Percentiles rank a stretch among this genome's conserved stretches.
phyloP scores from a whole-genome alignment of 2,329 filamentous ascomycete genomes.

The Monilinia aucupariae region DNA sequence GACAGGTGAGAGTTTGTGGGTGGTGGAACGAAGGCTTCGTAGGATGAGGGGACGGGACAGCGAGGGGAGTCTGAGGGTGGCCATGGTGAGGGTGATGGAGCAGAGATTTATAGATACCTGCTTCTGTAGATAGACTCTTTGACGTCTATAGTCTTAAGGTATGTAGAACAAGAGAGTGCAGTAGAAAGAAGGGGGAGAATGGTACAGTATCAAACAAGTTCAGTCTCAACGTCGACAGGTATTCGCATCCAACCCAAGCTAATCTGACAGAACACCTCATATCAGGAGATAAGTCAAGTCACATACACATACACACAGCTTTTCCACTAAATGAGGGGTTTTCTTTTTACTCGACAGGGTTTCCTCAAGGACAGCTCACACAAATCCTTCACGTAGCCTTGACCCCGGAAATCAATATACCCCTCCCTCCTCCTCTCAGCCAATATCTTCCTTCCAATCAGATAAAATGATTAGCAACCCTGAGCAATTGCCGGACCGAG shows the following conservation, averaged over 20 bases:
- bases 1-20: background rate
- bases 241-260: background rate
- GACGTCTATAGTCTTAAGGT: background rate
- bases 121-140: background rate
- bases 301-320: background rate
- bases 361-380: too few species aligned
- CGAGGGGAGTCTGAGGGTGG: background rate
- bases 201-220: too few species aligned
- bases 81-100: background rate
- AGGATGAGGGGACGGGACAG: background rate
- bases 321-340: constrained; percentile 4
- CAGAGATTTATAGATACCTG: background rate
- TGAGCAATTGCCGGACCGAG: too few species aligned
- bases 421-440: too few species aligned
- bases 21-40: background rate
- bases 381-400: background rate
- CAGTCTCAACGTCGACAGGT: background rate
- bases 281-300: constrained; percentile 3
- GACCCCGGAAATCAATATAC: background rate
- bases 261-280: background rate
- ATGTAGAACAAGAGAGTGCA: background rate
- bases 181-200: background rate
- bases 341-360: background rate
- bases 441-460: background rate
- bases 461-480: too few species aligned